These are phyloP conservation scores for Sphaerulina vaccinii DNA, from an alignment of 2,329 filamentous ascomycete genomes.

Conservation along the genomic window DNA sequence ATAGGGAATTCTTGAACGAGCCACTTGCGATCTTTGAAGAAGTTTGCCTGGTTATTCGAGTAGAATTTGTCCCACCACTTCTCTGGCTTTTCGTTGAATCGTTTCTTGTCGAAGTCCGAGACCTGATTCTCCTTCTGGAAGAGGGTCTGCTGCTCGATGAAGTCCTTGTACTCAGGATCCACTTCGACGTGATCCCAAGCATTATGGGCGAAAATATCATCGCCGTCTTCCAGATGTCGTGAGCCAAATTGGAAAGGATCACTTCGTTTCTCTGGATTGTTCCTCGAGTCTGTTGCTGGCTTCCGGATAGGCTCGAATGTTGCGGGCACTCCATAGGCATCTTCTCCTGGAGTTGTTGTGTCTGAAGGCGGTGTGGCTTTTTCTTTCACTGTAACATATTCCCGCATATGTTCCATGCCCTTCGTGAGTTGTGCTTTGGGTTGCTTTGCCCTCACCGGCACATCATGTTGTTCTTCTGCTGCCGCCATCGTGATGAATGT, in stretches of 20 bases:
- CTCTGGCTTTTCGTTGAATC: conserved; percentile 84
- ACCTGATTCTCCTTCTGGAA: conserved; percentile 85
- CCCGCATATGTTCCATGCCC: conserved; percentile 54
- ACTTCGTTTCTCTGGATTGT: conserved; percentile 77
- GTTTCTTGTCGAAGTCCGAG: conserved; percentile 86
- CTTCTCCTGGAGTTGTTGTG: conserved; percentile 33
- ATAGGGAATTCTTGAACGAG: conserved; percentile 92
- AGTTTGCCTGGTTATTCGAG: conserved; percentile 94
- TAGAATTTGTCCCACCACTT: conserved; percentile 99
- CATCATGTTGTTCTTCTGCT: conserved; percentile 6
- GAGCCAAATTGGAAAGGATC: conserved; percentile 97
- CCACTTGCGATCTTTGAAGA: conserved; percentile 99
- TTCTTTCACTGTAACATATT: conserved; percentile 46
- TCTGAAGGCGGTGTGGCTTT: conserved; percentile 34
- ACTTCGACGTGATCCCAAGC: conserved; percentile 98
- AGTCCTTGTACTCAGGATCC: conserved; percentile 82
- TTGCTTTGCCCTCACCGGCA: conserved; percentile 31
- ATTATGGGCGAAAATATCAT: conserved; percentile 95
- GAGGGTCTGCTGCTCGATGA: conserved; percentile 78
- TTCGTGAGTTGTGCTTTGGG: conserved; percentile 49
- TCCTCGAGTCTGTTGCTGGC: conserved; percentile 61
- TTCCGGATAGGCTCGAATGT: conserved; percentile 47
- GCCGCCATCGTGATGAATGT: conserved; percentile 20
- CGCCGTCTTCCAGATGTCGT: conserved; percentile 75
- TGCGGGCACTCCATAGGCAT: conserved; percentile 53